A percentile compares a stretch with the other conserved stretches of the same genome.
phyloP scores from a whole-genome alignment of 2,329 filamentous ascomycete genomes.

The Aureobasidium namibiae region DNA sequence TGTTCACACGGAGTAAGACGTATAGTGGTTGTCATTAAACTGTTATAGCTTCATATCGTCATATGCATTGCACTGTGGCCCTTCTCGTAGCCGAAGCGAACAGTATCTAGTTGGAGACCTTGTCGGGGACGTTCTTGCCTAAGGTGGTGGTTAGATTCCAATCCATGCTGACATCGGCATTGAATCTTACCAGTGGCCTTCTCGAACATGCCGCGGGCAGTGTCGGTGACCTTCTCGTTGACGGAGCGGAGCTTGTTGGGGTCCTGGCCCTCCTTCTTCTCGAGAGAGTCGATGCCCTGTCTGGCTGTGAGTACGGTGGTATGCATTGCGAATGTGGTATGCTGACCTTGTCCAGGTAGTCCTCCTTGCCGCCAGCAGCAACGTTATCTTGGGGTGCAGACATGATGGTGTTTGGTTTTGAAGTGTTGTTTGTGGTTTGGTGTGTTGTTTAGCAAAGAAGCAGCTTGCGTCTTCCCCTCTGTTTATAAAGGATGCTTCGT shows the following conservation, averaged over 20 bases:
- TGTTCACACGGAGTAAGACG: neutral
- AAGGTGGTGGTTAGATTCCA: neutral
- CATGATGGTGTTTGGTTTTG: neutral
- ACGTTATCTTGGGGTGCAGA: conserved; percentile 11
- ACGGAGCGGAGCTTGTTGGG: conserved; percentile 21
- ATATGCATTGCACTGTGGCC: neutral
- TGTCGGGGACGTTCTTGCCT: conserved; percentile 20
- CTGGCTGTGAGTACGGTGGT: neutral
- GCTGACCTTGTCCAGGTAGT: conserved; percentile 24
- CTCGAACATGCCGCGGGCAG: conserved; percentile 23
- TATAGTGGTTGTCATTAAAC: neutral
- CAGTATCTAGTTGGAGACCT: conserved; percentile 15
- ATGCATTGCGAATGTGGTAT: neutral
- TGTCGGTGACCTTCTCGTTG: conserved; percentile 29
- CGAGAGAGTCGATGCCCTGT: conserved; percentile 16
- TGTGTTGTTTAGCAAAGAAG: neutral
- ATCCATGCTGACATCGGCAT: neutral
- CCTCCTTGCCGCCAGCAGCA: conserved; percentile 16
- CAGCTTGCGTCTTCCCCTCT: neutral
- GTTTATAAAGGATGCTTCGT: neutral
- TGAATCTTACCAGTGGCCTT: conserved; percentile 22
- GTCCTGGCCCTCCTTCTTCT: conserved; percentile 18
- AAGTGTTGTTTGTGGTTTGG: conserved; percentile 1
- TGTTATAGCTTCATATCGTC: conserved; percentile 4
- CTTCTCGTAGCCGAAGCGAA: neutral